Evolutionary conservation across 202 grass and related monocot species (phyloP).

Genomic region (Setaria viridis): DNA sequence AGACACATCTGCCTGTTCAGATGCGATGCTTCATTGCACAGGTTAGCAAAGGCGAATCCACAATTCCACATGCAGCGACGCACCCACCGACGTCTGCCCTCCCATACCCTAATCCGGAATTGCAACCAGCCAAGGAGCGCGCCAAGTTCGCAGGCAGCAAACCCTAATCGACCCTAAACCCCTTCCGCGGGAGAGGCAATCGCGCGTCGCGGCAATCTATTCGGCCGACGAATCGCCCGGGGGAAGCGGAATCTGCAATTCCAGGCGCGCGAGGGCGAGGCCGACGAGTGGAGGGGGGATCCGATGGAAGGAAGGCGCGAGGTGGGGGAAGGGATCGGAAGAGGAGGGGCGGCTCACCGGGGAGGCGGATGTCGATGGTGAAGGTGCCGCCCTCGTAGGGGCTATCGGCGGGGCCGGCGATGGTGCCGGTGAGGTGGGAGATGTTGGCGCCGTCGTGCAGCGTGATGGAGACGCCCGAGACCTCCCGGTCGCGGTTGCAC

Average conservation of each 20-base stretch:
- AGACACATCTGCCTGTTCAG: not conserved
- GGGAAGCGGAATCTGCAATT: not conserved
- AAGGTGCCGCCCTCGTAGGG: constrained; percentile 96
- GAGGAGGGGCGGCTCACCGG: constrained; percentile 40
- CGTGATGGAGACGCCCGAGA: constrained; percentile 85
- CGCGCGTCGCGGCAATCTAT: not conserved
- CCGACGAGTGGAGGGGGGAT: not conserved
- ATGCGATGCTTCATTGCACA: not conserved
- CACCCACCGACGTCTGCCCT: not conserved
- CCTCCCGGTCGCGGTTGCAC: constrained; percentile 79
- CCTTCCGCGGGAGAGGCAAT: not conserved
- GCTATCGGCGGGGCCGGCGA: constrained; percentile 74
- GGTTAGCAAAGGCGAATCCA: not conserved
- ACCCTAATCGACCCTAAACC: constrained; percentile 34
- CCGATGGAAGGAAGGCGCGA: not conserved
- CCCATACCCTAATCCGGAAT: constrained; percentile 21
- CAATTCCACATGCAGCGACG: not conserved
- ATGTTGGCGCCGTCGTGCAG: constrained; percentile 79
- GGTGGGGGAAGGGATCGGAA: not conserved
- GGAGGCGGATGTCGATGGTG: constrained; percentile 86
- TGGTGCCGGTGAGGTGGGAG: constrained; percentile 85
- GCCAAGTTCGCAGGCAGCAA: not conserved
- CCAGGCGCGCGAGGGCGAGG: not conserved
- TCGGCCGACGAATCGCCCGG: not conserved
- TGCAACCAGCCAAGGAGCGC: not conserved